Evolutionary conservation across 768 basidiomycete genomes (phyloP).

Genomic region (Nidula microcarpa): DNA sequence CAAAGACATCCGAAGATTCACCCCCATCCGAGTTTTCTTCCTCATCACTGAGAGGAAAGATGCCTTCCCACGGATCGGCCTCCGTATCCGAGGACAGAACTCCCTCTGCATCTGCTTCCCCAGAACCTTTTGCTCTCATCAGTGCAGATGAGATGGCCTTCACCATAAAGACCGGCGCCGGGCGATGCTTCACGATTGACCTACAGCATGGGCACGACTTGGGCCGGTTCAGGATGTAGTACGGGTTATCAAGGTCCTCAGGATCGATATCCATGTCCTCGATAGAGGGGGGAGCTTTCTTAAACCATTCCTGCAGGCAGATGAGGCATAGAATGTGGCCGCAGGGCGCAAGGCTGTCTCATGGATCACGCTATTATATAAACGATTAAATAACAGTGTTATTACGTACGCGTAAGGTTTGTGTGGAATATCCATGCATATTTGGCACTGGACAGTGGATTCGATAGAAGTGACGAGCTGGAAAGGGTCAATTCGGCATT

Average conservation of each 20-base stretch:
- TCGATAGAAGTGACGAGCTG: constrained; percentile 59
- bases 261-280: constrained; percentile 35
- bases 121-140: constrained; percentile 32
- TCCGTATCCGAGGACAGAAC: constrained; percentile 23
- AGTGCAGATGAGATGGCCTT: constrained; percentile 55
- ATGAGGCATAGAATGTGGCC: constrained; percentile 73
- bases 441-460: constrained; percentile 64
- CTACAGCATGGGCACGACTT: constrained; percentile 79
- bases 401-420: constrained; percentile 64
- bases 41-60: constrained; percentile 50
- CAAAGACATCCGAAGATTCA: constrained; percentile 27
- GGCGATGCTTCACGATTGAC: constrained; percentile 49
- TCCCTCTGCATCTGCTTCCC: constrained; percentile 9
- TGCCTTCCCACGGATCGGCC: constrained; percentile 68
- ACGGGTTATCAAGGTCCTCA: constrained; percentile 31
- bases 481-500: background rate
- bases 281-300: constrained; percentile 48
- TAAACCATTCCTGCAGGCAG: constrained; percentile 79
- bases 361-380: too few species aligned
- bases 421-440: constrained; percentile 67
- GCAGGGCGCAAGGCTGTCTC: constrained; percentile 62
- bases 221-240: constrained; percentile 50
- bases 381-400: too few species aligned
- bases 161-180: constrained; percentile 67
- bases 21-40: constrained; percentile 32